Base-by-base conservation (phyloP, 2,329 filamentous ascomycete species). In the Penicillium palitans region DNA sequence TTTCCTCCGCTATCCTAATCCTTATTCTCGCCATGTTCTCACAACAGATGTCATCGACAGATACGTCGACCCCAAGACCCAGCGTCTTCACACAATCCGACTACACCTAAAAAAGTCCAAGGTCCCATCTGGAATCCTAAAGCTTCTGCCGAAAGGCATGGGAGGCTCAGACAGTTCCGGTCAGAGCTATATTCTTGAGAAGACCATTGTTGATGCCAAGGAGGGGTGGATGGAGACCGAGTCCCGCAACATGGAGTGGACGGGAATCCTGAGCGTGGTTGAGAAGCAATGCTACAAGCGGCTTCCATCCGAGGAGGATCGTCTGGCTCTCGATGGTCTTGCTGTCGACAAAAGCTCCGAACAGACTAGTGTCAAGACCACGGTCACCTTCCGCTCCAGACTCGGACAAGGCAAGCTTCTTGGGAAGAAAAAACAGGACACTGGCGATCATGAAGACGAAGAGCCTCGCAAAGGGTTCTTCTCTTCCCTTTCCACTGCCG, bases 1-100 rank as follows among this genome's bases (percentile, higher is more conserved):
- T 77, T 88, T 87, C 75, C 82, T 88, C 55, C 86, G 86, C 66
- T 88, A 88, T 68, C 86, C 86, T 1, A 88, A 88, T 67, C 86
- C 86, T 29, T 87, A 87, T 76, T 83, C 82, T 51, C 83, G 80
- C 58, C 86, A 88, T 78, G 86, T 88, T 64, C 78, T 87, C 64
- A 85, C 83, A 51, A 87, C 85, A 67, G 86, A 88, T 76, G 85
- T 86, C 71, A 87, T 88, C 71, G 80, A 84, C 61, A 84, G 85
- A 55, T 78, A 81, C 73, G 84, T 85, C 72, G 85, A 88, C 39
- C 80, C 84, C 2, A 74, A 75, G 27, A 86, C 83, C 2, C 79
- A 85, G 61, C 82, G 82, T 41, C 78, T 88, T 27, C 85, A 85
- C 51, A 88, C 86, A 15, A 80, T 82, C 13, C 81, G 86, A 27